These are phyloP conservation scores for Penicillium egyptiacum DNA, from an alignment of 495 filamentous ascomycete species.

Conservation along the genomic window DNA sequence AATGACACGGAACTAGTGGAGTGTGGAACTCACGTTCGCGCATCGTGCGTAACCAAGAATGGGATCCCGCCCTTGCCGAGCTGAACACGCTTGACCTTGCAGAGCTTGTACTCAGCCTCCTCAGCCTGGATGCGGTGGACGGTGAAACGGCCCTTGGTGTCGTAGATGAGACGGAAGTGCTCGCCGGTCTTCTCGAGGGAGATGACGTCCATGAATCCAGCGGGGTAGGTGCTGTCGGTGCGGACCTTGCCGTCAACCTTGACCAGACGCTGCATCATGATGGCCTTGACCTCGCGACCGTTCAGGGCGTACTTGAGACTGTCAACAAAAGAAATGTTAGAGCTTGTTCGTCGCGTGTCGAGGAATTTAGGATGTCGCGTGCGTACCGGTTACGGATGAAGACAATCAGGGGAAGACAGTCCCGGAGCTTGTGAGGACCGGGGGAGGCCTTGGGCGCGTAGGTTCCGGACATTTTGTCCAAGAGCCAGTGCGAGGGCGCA, in stretches of 20 bases:
- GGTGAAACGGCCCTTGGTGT: slow-evolving; percentile 99
- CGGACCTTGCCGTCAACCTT: slow-evolving; percentile 99
- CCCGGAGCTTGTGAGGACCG: slow-evolving; percentile 98
- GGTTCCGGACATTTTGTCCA: slow-evolving; percentile 97
- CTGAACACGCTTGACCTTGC: slow-evolving; percentile 99
- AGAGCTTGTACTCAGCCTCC: slow-evolving; percentile 98
- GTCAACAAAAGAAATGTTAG: slow-evolving; percentile 20
- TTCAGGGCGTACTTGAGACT: slow-evolving; percentile 99
- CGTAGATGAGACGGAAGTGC: slow-evolving; percentile 99
- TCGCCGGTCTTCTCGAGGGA: slow-evolving; percentile 98
- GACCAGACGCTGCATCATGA: slow-evolving; percentile 99
- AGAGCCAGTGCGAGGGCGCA: slow-evolving; percentile 98
- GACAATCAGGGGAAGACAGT: slow-evolving; percentile 98
- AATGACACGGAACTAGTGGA: slow-evolving; percentile 79
- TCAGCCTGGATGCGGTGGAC: slow-evolving; percentile 97
- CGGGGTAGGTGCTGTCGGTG: slow-evolving; percentile 95
- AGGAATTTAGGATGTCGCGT: slow-evolving; percentile 2
- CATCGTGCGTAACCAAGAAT: slow-evolving; percentile 99
- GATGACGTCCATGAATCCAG: slow-evolving; percentile 99
- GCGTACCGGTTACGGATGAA: slow-evolving; percentile 88
- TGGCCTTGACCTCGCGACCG: slow-evolving; percentile 92
- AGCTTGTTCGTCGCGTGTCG: slow-evolving; percentile 8
- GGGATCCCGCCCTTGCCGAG: slow-evolving; percentile 98
- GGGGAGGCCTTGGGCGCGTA: slow-evolving; percentile 95
- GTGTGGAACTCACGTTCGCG: slow-evolving; percentile 90